Evolutionary conservation across 805 yeast genomes (phyloP).

Genomic region (Zygoascus ofunaensis): DNA sequence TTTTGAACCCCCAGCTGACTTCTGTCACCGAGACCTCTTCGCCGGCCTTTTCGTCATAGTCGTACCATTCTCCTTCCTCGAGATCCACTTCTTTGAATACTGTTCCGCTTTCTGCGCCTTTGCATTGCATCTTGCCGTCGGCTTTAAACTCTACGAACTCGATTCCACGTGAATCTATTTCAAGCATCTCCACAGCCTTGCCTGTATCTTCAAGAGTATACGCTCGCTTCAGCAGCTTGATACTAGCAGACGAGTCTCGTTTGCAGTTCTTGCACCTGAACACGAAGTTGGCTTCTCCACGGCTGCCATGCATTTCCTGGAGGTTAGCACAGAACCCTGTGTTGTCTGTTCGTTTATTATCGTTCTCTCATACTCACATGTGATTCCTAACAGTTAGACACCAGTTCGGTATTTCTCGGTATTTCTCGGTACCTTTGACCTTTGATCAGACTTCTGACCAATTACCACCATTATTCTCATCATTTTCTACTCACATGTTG

Average conservation of each 20-base stretch:
- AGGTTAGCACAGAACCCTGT: too few species aligned
- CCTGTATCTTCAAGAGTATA: slow-evolving; percentile 35
- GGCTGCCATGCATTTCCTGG: slow-evolving; percentile 39
- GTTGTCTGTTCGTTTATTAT: too few species aligned
- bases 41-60: slow-evolving; percentile 78
- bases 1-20: slow-evolving; percentile 52
- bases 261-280: slow-evolving; percentile 65
- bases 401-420: too few species aligned
- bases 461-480: too few species aligned
- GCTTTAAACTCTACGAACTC: slow-evolving; percentile 64
- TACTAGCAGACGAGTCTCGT: slow-evolving; percentile 28
- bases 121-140: slow-evolving; percentile 50
- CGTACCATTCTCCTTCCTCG: slow-evolving; percentile 84
- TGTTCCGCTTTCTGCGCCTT: slow-evolving; percentile 43
- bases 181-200: slow-evolving; percentile 42
- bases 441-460: too few species aligned
- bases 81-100: slow-evolving; percentile 58
- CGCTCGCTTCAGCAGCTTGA: slow-evolving; percentile 20
- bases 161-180: slow-evolving; percentile 79
- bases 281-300: slow-evolving; percentile 78
- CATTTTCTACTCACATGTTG: slow-evolving; percentile 35
- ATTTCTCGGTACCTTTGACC: too few species aligned
- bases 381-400: too few species aligned
- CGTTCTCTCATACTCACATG: too few species aligned
- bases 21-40: slow-evolving; percentile 77